phyloP scores from a whole-genome alignment of 1,139 yeast genomes.

The Kluyveromyces sp. region DNA sequence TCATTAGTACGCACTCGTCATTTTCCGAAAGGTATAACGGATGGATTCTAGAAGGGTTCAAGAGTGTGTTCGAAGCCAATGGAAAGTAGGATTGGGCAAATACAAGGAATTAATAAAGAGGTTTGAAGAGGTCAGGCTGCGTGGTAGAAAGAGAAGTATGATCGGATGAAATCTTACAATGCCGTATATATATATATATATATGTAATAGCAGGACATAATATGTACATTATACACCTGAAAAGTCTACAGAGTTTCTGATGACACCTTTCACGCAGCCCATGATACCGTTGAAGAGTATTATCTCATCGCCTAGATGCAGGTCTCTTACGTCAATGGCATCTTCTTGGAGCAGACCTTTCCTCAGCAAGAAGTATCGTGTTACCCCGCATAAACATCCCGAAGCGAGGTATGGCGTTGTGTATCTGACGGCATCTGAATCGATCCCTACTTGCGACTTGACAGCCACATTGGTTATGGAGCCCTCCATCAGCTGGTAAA shows the following conservation, averaged over 20 bases:
- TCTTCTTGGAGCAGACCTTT: constrained; percentile 52
- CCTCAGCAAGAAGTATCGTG: constrained; percentile 56
- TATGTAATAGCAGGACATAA: no score
- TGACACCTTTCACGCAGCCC: constrained; percentile 67
- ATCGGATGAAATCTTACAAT: constrained; percentile 45
- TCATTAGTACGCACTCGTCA: constrained; percentile 80
- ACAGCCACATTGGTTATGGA: constrained; percentile 79
- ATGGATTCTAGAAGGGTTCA: constrained; percentile 74
- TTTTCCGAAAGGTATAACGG: constrained; percentile 54
- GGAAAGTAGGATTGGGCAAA: constrained; percentile 35
- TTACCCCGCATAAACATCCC: constrained; percentile 86
- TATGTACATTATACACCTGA: not conserved
- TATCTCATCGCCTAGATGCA: constrained; percentile 57
- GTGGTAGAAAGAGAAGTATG: constrained; percentile 96
- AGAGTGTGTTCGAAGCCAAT: constrained; percentile 33
- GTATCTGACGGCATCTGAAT: constrained; percentile 44
- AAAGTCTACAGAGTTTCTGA: constrained; percentile 20
- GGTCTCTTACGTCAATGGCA: constrained; percentile 36
- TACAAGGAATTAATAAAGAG: constrained; percentile 51
- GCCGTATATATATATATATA: not conserved
- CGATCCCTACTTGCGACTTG: constrained; percentile 30
- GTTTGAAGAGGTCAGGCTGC: constrained; percentile 74
- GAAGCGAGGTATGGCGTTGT: constrained; percentile 66
- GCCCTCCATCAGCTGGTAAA: constrained; percentile 68
- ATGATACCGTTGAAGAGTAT: constrained; percentile 73